These are phyloP conservation scores for Allium cepa DNA, from an alignment of 106 monocot genomes.

Conservation along the genomic window DNA sequence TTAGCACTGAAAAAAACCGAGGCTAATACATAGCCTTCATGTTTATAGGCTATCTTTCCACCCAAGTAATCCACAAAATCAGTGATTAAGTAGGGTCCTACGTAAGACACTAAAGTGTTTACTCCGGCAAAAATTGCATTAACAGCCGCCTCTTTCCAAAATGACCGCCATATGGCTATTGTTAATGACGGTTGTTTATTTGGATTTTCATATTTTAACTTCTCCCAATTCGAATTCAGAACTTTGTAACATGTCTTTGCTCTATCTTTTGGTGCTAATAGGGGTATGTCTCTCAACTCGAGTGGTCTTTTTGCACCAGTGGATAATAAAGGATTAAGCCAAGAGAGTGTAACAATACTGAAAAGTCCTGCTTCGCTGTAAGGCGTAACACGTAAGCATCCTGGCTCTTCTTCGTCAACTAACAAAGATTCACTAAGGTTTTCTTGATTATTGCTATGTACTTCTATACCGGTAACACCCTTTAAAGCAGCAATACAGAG, in stretches of 20 bases:
- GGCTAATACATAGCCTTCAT: slow-evolving; percentile 84
- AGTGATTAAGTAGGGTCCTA: slow-evolving; percentile 78
- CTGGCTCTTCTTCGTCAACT: slow-evolving; percentile 47
- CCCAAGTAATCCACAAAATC: slow-evolving; percentile 92
- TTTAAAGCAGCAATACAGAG: slow-evolving; percentile 38
- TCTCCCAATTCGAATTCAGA: slow-evolving; percentile 71
- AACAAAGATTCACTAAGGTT: slow-evolving; percentile 41
- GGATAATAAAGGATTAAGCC: slow-evolving; percentile 65
- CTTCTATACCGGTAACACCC: slow-evolving; percentile 42
- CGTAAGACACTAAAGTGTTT: slow-evolving; percentile 78
- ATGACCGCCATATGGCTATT: slow-evolving; percentile 58
- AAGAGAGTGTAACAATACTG: slow-evolving; percentile 54
- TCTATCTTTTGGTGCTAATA: slow-evolving; percentile 61
- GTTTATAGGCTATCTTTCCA: slow-evolving; percentile 53
- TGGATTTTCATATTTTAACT: slow-evolving; percentile 43
- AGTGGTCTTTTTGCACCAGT: slow-evolving; percentile 72
- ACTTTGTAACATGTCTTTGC: slow-evolving; percentile 81
- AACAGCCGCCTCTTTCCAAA: slow-evolving; percentile 66
- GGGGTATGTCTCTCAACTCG: slow-evolving; percentile 77
- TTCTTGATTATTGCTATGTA: slow-evolving; percentile 12
- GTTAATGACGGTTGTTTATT: slow-evolving; percentile 42
- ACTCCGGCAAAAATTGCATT: slow-evolving; percentile 75
- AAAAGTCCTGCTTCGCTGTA: slow-evolving; percentile 68
- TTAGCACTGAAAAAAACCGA: slow-evolving; percentile 70
- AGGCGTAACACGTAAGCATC: slow-evolving; percentile 69